Evolutionary conservation across 176 grass and related monocot species (phyloP).

Genomic region (Hordeum marinum): DNA sequence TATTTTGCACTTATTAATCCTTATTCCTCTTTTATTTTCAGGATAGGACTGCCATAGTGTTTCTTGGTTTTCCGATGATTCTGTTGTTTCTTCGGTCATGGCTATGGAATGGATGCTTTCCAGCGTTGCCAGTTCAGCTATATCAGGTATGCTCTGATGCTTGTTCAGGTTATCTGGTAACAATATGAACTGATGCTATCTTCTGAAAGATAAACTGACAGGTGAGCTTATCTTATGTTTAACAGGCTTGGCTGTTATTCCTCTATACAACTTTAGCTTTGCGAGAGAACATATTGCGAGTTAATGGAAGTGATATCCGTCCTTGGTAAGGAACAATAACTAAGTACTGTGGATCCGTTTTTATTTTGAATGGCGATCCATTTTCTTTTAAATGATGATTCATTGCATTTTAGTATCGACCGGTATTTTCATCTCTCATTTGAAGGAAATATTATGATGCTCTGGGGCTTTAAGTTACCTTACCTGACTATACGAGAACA

Average conservation of each 20-base stretch:
- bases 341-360: not conserved
- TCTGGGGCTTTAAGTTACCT: not conserved
- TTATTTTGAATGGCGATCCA: too few species aligned
- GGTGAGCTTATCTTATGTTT: constrained; percentile 28
- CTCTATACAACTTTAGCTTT: constrained; percentile 86
- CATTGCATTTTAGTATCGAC: not conserved
- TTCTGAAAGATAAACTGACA: constrained; percentile 16
- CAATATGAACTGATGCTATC: constrained; percentile 13
- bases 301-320: constrained; percentile 89
- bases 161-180: not conserved
- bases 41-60: constrained; percentile 93
- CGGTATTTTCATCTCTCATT: not conserved
- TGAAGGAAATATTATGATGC: constrained; percentile 37
- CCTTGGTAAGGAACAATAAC: constrained; percentile 55
- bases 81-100: constrained; percentile 76
- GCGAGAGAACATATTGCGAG: constrained; percentile 79
- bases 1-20: not conserved
- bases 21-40: constrained; percentile 32
- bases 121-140: constrained; percentile 88
- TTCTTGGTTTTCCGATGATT: constrained; percentile 86
- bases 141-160: constrained; percentile 71
- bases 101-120: constrained; percentile 88
- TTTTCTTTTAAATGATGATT: not conserved
- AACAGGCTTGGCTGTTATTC: constrained; percentile 77
- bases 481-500: not conserved